A percentile compares a stretch with the other conserved stretches of the same genome.
Evolutionary conservation across 331 rosid genomes (phyloP).

Genomic region (Malus hybrid): DNA sequence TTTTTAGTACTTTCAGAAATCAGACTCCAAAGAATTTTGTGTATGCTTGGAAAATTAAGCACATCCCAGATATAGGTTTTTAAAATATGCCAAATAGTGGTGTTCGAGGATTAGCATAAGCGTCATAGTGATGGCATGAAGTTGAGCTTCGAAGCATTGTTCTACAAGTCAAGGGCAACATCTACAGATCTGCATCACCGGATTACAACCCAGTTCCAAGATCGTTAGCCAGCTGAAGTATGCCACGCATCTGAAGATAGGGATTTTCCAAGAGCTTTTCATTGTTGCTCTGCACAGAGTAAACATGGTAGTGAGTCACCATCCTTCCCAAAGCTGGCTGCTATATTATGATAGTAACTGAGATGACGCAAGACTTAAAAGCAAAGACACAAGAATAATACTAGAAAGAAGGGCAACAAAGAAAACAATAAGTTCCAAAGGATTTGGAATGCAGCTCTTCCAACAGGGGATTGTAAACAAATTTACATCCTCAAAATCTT

Average conservation of each 20-base stretch:
- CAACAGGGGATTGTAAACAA: neutral
- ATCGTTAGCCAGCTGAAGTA: constrained; percentile 91
- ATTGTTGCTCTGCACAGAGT: constrained; percentile 71
- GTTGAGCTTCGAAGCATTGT: constrained; percentile 9
- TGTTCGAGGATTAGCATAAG: constrained; percentile 16
- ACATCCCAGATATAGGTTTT: constrained; percentile 15
- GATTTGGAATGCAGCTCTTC: neutral
- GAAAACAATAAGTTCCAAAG: neutral
- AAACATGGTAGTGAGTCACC: constrained; percentile 5
- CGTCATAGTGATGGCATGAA: constrained; percentile 4
- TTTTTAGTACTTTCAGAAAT: constrained; percentile 17
- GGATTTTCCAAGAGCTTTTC: constrained; percentile 98
- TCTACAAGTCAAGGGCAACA: constrained; percentile 30
- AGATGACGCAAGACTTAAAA: neutral
- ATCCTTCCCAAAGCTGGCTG: neutral
- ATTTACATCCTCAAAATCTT: neutral
- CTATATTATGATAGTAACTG: neutral
- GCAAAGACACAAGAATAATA: neutral
- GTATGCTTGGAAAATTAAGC: constrained; percentile 17
- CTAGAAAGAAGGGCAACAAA: neutral
- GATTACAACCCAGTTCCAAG: constrained; percentile 69
- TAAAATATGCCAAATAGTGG: constrained; percentile 14
- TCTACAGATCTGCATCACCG: constrained; percentile 25
- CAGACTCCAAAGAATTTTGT: constrained; percentile 17
- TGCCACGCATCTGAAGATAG: constrained; percentile 99